phyloP scores from a whole-genome alignment of 2,329 filamentous ascomycete species.

The Fusarium tanahbumbuense region DNA sequence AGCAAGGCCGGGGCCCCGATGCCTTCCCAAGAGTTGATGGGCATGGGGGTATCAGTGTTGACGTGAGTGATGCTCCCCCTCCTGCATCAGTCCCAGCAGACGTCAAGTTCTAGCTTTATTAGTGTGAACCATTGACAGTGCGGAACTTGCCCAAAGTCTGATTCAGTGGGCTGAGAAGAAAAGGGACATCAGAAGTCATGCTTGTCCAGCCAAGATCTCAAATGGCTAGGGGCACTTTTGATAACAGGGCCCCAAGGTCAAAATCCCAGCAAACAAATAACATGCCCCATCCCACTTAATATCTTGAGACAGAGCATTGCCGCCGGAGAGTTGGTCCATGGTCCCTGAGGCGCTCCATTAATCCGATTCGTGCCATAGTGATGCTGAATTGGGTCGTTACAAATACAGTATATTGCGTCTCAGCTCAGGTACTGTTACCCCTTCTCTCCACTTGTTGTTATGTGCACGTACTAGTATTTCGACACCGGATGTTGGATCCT shows the following conservation, averaged over 20 bases:
- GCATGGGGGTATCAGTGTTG: constrained; percentile 20
- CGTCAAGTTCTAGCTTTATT: constrained; percentile 11
- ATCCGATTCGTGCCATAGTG: constrained; percentile 15
- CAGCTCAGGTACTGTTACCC: constrained; percentile 35
- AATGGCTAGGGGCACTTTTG: constrained; percentile 19
- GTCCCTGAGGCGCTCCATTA: constrained; percentile 13
- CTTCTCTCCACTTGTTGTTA: constrained; percentile 38
- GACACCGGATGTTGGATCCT: constrained; percentile 10
- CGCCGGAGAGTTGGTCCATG: constrained; percentile 8
- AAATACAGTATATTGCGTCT: constrained; percentile 31
- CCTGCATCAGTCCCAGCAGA: constrained; percentile 24
- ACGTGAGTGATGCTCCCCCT: constrained; percentile 22
- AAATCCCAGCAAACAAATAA: constrained; percentile 10
- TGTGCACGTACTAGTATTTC: constrained; percentile 13
- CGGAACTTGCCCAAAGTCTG: constrained; percentile 16
- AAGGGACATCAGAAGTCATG: not conserved
- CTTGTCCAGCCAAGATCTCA: constrained; percentile 13
- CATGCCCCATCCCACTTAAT: constrained; percentile 11
- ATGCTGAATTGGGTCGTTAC: constrained; percentile 27
- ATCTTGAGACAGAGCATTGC: constrained; percentile 4
- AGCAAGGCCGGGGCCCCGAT: constrained; percentile 34
- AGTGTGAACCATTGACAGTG: constrained; percentile 29
- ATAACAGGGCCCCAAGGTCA: constrained; percentile 16
- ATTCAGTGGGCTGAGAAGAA: constrained; percentile 3
- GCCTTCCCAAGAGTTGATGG: constrained; percentile 21